phyloP scores from a whole-genome alignment of 768 basidiomycete genomes.

The Boletus tylopilopsis region DNA sequence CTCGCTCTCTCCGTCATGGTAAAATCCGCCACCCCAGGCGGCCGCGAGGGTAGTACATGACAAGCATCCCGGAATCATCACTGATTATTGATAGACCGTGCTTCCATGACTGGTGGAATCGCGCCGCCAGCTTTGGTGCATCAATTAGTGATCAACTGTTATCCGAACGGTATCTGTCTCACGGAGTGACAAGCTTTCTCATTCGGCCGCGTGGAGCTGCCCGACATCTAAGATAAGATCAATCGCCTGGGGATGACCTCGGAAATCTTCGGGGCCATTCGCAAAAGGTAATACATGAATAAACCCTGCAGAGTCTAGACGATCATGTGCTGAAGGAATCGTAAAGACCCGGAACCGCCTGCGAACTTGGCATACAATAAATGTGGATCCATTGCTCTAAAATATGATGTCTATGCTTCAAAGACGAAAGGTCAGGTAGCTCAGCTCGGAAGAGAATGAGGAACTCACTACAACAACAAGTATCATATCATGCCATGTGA shows the following conservation, averaged over 20 bases:
- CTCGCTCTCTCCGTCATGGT: neutral
- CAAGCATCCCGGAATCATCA: neutral
- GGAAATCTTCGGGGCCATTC: slow-evolving; percentile 11
- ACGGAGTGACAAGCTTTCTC: neutral
- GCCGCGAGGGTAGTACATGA: neutral
- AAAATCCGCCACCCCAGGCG: slow-evolving; percentile 1
- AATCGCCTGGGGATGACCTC: neutral
- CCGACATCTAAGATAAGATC: neutral
- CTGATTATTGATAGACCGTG: slow-evolving; percentile 1
- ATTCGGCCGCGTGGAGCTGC: neutral
- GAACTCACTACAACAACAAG: slow-evolving; percentile 15
- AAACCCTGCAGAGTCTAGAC: neutral
- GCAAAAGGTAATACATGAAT: too few relatives aligned
- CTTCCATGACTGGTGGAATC: slow-evolving; percentile 3
- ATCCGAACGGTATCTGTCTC: neutral
- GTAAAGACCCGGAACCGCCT: neutral
- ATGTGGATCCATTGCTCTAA: neutral
- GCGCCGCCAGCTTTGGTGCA: neutral
- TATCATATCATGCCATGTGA: neutral
- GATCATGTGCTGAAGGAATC: neutral
- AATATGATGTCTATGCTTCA: slow-evolving; percentile 7
- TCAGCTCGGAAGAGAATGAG: neutral
- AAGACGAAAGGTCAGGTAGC: slow-evolving; percentile 1
- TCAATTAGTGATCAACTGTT: neutral
- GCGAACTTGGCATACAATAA: neutral